Conservation (phyloP, 2,329 filamentous ascomycete species). For the Rhynchosporium agropyri region DNA sequence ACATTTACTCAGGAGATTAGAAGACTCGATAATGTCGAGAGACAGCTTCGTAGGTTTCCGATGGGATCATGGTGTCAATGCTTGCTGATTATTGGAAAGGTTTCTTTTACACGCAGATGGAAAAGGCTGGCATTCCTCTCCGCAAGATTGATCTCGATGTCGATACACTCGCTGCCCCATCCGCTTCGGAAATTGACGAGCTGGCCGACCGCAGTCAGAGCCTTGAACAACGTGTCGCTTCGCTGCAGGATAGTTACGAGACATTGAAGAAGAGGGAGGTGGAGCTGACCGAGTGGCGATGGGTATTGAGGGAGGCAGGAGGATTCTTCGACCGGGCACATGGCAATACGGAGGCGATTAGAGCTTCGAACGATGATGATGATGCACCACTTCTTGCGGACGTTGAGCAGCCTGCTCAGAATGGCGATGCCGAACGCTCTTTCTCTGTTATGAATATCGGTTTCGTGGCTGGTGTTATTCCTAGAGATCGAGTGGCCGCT, state of each 20-base stretch:
- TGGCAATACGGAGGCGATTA: constrained; percentile 94
- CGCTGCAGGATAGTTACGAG: constrained; percentile 97
- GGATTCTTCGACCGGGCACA: constrained; percentile 97
- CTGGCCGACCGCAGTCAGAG: constrained; percentile 89
- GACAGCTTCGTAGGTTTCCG: constrained; percentile 79
- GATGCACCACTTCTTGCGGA: constrained; percentile 93
- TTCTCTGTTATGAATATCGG: constrained; percentile 99
- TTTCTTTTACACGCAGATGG: constrained; percentile 95
- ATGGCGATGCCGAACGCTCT: constrained; percentile 69
- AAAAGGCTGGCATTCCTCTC: constrained; percentile 84
- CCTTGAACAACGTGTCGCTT: constrained; percentile 87
- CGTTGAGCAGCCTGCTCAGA: constrained; percentile 80
- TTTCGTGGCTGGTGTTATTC: constrained; percentile 95
- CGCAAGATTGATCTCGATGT: constrained; percentile 89
- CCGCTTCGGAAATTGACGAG: constrained; percentile 94
- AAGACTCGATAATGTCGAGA: constrained; percentile 95
- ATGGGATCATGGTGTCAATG: constrained; percentile 11
- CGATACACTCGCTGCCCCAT: constrained; percentile 82
- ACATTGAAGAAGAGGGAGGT: constrained; percentile 97
- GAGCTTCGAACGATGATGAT: constrained; percentile 80
- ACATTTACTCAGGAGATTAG: constrained; percentile 98
- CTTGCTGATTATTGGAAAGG: constrained; percentile 52
- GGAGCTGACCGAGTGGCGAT: constrained; percentile 96
- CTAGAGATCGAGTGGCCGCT: constrained; percentile 86
- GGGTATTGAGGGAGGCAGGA: constrained; percentile 93